Conservation (phyloP, 2,329 filamentous ascomycete species). For the Claviceps sp. region DNA sequence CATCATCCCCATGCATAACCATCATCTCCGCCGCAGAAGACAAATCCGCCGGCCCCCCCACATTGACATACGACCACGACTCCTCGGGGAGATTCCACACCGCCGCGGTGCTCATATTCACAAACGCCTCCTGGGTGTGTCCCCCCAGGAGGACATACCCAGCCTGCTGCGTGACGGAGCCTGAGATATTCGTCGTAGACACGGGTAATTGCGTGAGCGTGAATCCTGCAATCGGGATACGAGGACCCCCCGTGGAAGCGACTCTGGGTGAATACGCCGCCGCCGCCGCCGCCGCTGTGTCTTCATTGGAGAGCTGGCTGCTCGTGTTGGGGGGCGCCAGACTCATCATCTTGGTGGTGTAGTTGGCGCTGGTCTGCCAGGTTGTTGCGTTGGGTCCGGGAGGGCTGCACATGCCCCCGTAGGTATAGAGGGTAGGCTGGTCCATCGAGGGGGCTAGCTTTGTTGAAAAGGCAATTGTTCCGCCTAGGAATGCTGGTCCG, state of each 20-base stretch:
- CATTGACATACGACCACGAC: conserved; percentile 68
- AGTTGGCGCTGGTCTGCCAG: conserved; percentile 59
- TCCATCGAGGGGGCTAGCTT: conserved; percentile 39
- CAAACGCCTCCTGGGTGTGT: conserved; percentile 69
- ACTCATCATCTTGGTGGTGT: conserved; percentile 67
- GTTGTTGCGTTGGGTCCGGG: conserved; percentile 24
- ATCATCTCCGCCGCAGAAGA: neutral
- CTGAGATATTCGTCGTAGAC: conserved; percentile 54
- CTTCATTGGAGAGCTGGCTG: no score
- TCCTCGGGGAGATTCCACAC: conserved; percentile 78
- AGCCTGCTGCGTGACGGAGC: conserved; percentile 55
- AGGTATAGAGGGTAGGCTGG: conserved; percentile 52
- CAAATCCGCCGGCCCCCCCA: conserved; percentile 30
- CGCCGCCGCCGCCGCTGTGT: conserved; percentile 9
- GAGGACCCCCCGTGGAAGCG: conserved; percentile 40
- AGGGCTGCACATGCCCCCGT: conserved; percentile 78
- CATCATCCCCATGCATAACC: neutral
- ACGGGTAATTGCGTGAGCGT: conserved; percentile 61
- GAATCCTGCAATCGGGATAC: conserved; percentile 76
- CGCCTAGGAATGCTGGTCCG: conserved; percentile 36
- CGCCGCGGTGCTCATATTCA: conserved; percentile 88
- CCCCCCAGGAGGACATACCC: conserved; percentile 75
- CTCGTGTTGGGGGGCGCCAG: conserved; percentile 33
- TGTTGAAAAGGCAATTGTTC: conserved; percentile 53
- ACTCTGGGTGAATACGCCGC: conserved; percentile 23